Evolutionary conservation across 176 grass and related monocot genomes (phyloP).

Genomic region (Oropetium thomaeum): DNA sequence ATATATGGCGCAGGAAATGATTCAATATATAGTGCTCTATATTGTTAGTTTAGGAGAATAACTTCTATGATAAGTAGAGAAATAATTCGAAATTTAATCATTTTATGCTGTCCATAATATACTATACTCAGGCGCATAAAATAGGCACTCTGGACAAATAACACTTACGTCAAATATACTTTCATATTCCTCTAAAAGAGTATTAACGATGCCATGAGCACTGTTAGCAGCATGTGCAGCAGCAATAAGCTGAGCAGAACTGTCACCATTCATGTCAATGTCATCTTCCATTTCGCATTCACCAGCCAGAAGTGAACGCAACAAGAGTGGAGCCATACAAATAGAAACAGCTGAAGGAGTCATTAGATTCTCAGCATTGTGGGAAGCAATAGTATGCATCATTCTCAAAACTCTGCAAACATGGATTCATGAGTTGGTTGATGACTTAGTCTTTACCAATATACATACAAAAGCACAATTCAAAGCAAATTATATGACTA

Average conservation of each 20-base stretch:
- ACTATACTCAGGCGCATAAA: not conserved
- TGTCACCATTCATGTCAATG: constrained; percentile 69
- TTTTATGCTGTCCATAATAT: constrained; percentile 15
- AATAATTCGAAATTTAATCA: not conserved
- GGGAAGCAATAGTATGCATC: constrained; percentile 85
- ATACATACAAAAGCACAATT: not conserved
- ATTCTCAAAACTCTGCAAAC: constrained; percentile 85
- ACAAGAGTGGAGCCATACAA: constrained; percentile 97
- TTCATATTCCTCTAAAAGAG: constrained; percentile 85
- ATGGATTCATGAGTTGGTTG: constrained; percentile 25
- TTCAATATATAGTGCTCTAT: not conserved
- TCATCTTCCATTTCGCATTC: constrained; percentile 99
- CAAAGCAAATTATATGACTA: not conserved
- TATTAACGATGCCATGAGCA: constrained; percentile 88
- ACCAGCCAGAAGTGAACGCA: constrained; percentile 94
- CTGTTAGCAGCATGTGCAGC: constrained; percentile 97
- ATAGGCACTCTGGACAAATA: constrained; percentile 15
- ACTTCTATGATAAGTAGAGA: not conserved
- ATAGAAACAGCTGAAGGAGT: constrained; percentile 90
- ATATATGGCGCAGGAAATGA: not conserved
- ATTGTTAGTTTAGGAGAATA: constrained; percentile 9
- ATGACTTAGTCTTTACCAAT: not conserved
- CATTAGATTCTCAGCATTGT: constrained; percentile 91
- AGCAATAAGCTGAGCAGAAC: constrained; percentile 95
- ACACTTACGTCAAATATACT: constrained; percentile 87